Evolutionary conservation across 73 alveolate species (phyloP).

Genomic region (Paramecium caudatum): DNA sequence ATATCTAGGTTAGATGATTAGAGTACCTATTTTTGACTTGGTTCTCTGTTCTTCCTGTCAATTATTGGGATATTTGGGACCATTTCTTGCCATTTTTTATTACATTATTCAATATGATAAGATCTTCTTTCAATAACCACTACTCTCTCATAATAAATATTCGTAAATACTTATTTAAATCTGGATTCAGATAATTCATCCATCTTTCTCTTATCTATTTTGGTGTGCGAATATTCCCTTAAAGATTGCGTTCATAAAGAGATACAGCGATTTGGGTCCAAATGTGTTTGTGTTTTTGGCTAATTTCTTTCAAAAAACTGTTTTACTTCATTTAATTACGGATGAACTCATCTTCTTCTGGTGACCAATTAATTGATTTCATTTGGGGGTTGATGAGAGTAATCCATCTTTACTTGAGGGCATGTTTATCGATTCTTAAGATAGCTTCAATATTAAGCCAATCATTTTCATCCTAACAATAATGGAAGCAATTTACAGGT

Average conservation of each 20-base stretch:
- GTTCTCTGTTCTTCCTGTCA: constrained; percentile 72
- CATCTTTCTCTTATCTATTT: constrained; percentile 66
- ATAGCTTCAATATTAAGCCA: constrained; percentile 41
- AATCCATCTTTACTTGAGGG: constrained; percentile 43
- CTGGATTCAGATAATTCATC: constrained; percentile 68
- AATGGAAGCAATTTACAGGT: neutral
- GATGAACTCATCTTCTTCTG: constrained; percentile 59
- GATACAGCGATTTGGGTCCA: constrained; percentile 61
- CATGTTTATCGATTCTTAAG: constrained; percentile 30
- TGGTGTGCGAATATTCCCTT: constrained; percentile 57
- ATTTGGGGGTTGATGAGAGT: constrained; percentile 39
- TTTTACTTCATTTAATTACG: constrained; percentile 52
- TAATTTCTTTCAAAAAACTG: neutral
- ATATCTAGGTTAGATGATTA: neutral
- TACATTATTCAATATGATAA: constrained; percentile 25
- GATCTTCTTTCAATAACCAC: constrained; percentile 58
- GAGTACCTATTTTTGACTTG: constrained; percentile 67
- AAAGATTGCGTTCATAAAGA: constrained; percentile 41
- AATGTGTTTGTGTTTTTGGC: constrained; percentile 37
- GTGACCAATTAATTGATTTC: constrained; percentile 56
- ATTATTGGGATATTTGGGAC: constrained; percentile 67
- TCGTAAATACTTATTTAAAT: constrained; percentile 13
- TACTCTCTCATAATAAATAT: neutral
- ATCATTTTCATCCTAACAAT: constrained; percentile 25
- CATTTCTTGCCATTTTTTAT: constrained; percentile 71